Evolutionary conservation across 257 asterid species (phyloP).

Genomic region (Euphrasia confusa): DNA sequence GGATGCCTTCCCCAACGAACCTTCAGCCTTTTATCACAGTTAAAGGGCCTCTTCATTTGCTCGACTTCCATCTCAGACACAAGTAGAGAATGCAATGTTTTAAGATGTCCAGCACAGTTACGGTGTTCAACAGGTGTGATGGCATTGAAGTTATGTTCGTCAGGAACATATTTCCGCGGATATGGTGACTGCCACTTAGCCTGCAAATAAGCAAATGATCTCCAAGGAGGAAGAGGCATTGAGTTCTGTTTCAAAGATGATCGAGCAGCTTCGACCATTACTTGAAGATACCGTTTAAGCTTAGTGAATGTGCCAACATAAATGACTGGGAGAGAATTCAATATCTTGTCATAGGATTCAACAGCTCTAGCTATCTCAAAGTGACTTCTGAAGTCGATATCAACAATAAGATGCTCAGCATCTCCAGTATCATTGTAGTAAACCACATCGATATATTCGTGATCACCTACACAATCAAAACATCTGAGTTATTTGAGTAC

Average conservation of each 20-base stretch:
- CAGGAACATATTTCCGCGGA: constrained; percentile 32
- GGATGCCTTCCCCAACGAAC: constrained; percentile 31
- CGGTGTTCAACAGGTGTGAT: constrained; percentile 30
- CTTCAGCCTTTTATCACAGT: constrained; percentile 32
- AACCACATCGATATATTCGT: constrained; percentile 61
- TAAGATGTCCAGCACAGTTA: constrained; percentile 48
- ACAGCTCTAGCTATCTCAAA: constrained; percentile 86
- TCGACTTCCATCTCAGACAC: constrained; percentile 45
- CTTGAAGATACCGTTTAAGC: constrained; percentile 56
- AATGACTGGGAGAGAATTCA: constrained; percentile 55
- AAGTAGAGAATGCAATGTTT: constrained; percentile 39
- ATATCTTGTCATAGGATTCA: constrained; percentile 52
- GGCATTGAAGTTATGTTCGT: neutral
- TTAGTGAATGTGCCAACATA: constrained; percentile 53
- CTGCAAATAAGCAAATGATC: constrained; percentile 55
- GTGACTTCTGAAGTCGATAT: constrained; percentile 68
- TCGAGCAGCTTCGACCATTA: constrained; percentile 75
- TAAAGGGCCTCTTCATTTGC: constrained; percentile 38
- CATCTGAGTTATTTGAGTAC: neutral
- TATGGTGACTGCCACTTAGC: constrained; percentile 68
- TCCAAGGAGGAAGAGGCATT: constrained; percentile 85
- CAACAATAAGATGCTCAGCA: constrained; percentile 49
- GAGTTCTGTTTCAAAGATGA: constrained; percentile 70
- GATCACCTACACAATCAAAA: constrained; percentile 45
- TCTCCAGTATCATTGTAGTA: constrained; percentile 33